These are phyloP conservation scores for Phytophthora cajani DNA, from an alignment of 352 stramenopile species.

Conservation along the genomic window DNA sequence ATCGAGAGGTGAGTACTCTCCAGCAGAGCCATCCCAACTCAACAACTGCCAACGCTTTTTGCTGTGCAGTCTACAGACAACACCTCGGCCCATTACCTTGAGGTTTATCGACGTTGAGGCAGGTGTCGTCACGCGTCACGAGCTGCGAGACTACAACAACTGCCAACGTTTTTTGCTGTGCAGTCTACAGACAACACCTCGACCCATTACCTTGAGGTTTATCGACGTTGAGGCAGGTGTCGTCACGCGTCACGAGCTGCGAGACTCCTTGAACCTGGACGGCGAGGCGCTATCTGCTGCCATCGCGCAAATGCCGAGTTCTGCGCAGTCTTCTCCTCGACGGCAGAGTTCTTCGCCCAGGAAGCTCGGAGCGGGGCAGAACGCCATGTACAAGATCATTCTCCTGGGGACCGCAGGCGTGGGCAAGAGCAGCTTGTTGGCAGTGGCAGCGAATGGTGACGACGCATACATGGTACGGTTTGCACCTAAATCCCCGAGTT, in stretches of 20 bases:
- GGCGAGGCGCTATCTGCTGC: conserved; percentile 29
- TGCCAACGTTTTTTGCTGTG: background rate
- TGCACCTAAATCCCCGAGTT: background rate
- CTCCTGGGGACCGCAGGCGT: conserved; percentile 80
- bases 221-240: conserved; percentile 81
- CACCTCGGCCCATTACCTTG: conserved; percentile 62
- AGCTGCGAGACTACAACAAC: conserved; percentile 56
- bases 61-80: conserved; percentile 54
- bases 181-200: conserved; percentile 61
- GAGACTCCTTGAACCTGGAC: conserved; percentile 67
- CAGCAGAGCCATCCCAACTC: background rate
- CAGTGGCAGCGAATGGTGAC: conserved; percentile 69
- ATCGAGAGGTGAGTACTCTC: conserved; percentile 51
- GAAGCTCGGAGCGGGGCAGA: conserved; percentile 2
- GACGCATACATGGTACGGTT: conserved; percentile 47
- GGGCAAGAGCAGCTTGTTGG: conserved; percentile 80
- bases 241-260: conserved; percentile 76
- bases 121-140: conserved; percentile 76
- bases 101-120: conserved; percentile 82
- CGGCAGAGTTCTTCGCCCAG: conserved; percentile 23
- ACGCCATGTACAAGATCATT: conserved; percentile 78
- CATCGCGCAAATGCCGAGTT: conserved; percentile 27
- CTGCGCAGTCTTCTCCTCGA: conserved; percentile 18
- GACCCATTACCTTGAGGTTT: conserved; percentile 71
- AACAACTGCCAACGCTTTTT: background rate